These are phyloP conservation scores for Warburgia ugandensis DNA, from an alignment of 164 flowering plant genomes.

Conservation along the genomic window DNA sequence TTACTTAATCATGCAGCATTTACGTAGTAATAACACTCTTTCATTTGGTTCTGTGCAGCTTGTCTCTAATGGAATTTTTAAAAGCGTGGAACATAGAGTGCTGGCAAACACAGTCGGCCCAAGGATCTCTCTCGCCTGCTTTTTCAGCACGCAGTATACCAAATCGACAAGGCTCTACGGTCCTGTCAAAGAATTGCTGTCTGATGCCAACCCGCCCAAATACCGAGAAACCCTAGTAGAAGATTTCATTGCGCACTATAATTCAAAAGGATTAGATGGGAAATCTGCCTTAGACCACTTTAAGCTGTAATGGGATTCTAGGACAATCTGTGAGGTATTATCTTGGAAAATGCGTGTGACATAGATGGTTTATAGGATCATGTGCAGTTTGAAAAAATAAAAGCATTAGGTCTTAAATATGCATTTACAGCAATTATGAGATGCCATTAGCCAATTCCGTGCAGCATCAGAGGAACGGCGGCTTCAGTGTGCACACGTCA, in stretches of 20 bases:
- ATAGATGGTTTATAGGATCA: no score
- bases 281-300: slow-evolving; percentile 2
- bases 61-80: slow-evolving; percentile 24
- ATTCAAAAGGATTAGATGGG: slow-evolving; percentile 5
- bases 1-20: neutral
- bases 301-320: slow-evolving; percentile 5
- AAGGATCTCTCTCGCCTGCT: slow-evolving; percentile 26
- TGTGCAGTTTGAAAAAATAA: no score
- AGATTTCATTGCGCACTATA: neutral
- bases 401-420: no score
- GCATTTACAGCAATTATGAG: no score
- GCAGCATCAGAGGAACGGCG: no score
- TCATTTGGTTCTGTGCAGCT: slow-evolving; percentile 13
- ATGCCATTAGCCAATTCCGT: no score
- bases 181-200: slow-evolving; percentile 33
- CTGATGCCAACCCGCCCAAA: slow-evolving; percentile 23
- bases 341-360: no score
- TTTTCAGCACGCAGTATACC: slow-evolving; percentile 13
- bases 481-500: no score
- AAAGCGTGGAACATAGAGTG: slow-evolving; percentile 28
- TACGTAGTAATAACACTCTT: no score
- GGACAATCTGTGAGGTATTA: no score
- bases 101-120: slow-evolving; percentile 18
- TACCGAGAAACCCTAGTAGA: slow-evolving; percentile 11
- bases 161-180: slow-evolving; percentile 14